Percentiles rank a stretch among this genome's conserved stretches.
Conservation (phyloP, 805 yeast genomes). For the Jamesozyma gamospora region DNA sequence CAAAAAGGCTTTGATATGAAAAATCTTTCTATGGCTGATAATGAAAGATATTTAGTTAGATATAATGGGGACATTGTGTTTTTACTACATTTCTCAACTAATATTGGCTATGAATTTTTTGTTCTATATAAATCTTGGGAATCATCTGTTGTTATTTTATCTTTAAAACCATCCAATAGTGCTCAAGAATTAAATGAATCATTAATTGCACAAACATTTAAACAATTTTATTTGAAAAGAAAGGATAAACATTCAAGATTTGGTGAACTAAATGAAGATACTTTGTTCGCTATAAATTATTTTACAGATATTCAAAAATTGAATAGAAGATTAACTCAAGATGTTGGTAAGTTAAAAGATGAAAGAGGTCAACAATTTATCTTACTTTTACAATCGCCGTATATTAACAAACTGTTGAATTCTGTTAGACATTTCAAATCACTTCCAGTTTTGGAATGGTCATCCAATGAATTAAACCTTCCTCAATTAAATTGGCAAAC, state of each 20-base stretch:
- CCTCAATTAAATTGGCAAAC: conserved; percentile 81
- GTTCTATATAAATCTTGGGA: conserved; percentile 59
- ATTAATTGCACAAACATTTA: conserved; percentile 40
- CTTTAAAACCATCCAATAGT: conserved; percentile 55
- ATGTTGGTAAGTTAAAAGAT: conserved; percentile 47
- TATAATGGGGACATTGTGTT: conserved; percentile 52
- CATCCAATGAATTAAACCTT: conserved; percentile 45
- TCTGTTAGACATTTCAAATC: conserved; percentile 39
- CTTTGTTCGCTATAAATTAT: conserved; percentile 46
- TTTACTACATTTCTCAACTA: conserved; percentile 57
- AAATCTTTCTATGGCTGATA: conserved; percentile 39
- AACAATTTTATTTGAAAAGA: conserved; percentile 42
- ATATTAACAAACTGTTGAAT: conserved; percentile 36
- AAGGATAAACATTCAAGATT: conserved; percentile 36
- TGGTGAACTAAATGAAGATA: conserved; percentile 42
- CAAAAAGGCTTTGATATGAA: conserved; percentile 72
- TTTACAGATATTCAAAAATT: conserved; percentile 47
- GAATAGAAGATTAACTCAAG: conserved; percentile 46
- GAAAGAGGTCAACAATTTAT: conserved; percentile 57
- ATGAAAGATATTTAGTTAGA: conserved; percentile 43
- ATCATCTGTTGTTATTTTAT: conserved; percentile 38
- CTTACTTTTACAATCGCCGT: conserved; percentile 68
- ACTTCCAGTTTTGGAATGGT: conserved; percentile 56
- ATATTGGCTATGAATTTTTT: conserved; percentile 62
- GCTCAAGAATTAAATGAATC: conserved; percentile 40